Evolutionary conservation across 192 early-diverging fungal genomes (phyloP), one percentile per base, ranked within the genome.

Genomic region (Lunasporangiospora selenospora): DNA sequence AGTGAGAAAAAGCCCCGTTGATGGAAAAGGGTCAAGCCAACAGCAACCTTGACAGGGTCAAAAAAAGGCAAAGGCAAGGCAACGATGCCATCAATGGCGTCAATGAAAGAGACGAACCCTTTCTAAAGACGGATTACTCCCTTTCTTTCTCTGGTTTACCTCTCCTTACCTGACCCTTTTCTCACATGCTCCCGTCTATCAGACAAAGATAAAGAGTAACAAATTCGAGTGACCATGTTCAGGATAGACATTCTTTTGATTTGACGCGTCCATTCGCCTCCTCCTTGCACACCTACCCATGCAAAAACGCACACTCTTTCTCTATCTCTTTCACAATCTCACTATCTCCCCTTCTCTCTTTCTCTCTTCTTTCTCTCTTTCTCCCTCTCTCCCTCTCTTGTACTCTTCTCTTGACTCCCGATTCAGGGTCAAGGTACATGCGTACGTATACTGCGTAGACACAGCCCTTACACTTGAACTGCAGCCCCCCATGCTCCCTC

Each of bases 401-500:
- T 15, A 31, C 24, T 26, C 8, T 13, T 32, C 11, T 16, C 19
- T 31, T 18, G 21, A 29, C 55, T 23, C 6, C n/a, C 18, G n/a
- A n/a, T n/a, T n/a, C n/a, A n/a, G n/a, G n/a, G n/a, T n/a, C n/a
- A n/a, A n/a, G n/a, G n/a, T n/a, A n/a, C n/a, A n/a, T n/a, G n/a
- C n/a, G n/a, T n/a, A n/a, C n/a, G n/a, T n/a, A n/a, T n/a, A n/a
- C n/a, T n/a, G n/a, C n/a, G n/a, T n/a, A n/a, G n/a, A n/a, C n/a
- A n/a, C n/a, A n/a, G n/a, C 33, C 31, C 42, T 50, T 50, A 18
- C 30, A 7, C 5, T 30, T 50, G 16, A 18, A 32, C 18, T 50
- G 23, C 29, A 27, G 48, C 48, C 18, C 48, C 48, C 48, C 18
- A 27, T n/a, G n/a, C n/a, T n/a, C n/a, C n/a, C n/a, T n/a, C n/a